Evolutionary conservation across 1,139 yeast species (phyloP).

Genomic region (Taiozyma sp.): DNA sequence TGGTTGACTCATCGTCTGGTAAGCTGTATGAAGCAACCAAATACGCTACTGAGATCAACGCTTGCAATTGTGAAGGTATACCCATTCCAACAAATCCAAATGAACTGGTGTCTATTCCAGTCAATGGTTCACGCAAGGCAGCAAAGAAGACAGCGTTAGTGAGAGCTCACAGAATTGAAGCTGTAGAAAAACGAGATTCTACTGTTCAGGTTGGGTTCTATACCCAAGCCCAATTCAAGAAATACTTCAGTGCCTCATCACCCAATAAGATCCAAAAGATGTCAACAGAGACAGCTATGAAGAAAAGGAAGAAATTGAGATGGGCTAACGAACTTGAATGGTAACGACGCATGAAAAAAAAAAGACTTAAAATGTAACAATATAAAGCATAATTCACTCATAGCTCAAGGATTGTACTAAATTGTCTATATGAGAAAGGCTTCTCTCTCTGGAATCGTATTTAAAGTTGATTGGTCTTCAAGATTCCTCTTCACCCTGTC

Average conservation of each 20-base stretch:
- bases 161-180: slow-evolving; percentile 13
- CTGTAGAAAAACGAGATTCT: neutral
- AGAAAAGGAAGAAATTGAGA: slow-evolving; percentile 17
- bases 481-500: neutral
- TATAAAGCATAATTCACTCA: neutral
- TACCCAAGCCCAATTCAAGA: slow-evolving; percentile 13
- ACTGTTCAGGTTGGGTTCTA: slow-evolving; percentile 18
- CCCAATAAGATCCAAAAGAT: slow-evolving; percentile 3
- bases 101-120: slow-evolving; percentile 66
- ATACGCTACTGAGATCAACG: slow-evolving; percentile 71
- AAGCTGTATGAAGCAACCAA: slow-evolving; percentile 65
- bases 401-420: neutral
- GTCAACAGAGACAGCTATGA: slow-evolving; percentile 4
- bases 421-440: slow-evolving; percentile 1
- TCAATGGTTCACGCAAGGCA: slow-evolving; percentile 35
- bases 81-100: slow-evolving; percentile 56
- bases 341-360: slow-evolving; percentile 25
- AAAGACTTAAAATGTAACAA: neutral
- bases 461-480: neutral
- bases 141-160: slow-evolving; percentile 22
- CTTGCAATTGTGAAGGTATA: slow-evolving; percentile 57
- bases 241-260: slow-evolving; percentile 5
- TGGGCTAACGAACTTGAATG: slow-evolving; percentile 56
- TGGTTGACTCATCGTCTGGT: slow-evolving; percentile 69
- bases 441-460: slow-evolving; percentile 1